A percentile compares a stretch with the other conserved stretches of the same genome.
Conservation (phyloP, 75 land plant species). For the Selaginella tamariscina region DNA sequence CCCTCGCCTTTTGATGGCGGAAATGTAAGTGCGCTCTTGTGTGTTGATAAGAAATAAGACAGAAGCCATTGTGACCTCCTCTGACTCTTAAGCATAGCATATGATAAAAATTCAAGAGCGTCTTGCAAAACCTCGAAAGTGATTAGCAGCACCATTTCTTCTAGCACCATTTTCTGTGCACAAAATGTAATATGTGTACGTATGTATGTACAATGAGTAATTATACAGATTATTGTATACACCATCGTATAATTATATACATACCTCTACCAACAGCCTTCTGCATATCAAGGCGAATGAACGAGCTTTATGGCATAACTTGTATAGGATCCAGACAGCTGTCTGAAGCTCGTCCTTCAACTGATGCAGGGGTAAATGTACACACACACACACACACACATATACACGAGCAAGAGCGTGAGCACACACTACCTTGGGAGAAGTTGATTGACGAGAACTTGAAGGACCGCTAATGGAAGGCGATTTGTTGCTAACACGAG, state of each 20-base stretch:
- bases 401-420: conserved; percentile 11
- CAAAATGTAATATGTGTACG: no score
- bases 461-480: neutral
- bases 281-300: conserved; percentile 29
- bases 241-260: no score
- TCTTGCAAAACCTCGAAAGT: conserved; percentile 34
- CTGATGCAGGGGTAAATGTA: no score
- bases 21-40: conserved; percentile 9
- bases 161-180: conserved; percentile 21
- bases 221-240: no score
- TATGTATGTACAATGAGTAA: no score
- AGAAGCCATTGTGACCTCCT: conserved; percentile 32
- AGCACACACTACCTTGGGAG: conserved; percentile 2
- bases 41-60: conserved; percentile 14
- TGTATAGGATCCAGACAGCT: conserved; percentile 21
- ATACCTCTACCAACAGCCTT: conserved; percentile 26
- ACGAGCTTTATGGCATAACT: conserved; percentile 23
- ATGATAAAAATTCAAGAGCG: conserved; percentile 34
- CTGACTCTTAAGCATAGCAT: conserved; percentile 24
- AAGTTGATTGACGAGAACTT: conserved; percentile 11
- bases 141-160: conserved; percentile 29
- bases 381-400: no score
- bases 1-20: conserved; percentile 19
- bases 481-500: conserved; percentile 8
- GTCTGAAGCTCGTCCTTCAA: conserved; percentile 15